Evolutionary conservation across 495 filamentous ascomycete species (phyloP).

Genomic region (Hypoxylon rickii): DNA sequence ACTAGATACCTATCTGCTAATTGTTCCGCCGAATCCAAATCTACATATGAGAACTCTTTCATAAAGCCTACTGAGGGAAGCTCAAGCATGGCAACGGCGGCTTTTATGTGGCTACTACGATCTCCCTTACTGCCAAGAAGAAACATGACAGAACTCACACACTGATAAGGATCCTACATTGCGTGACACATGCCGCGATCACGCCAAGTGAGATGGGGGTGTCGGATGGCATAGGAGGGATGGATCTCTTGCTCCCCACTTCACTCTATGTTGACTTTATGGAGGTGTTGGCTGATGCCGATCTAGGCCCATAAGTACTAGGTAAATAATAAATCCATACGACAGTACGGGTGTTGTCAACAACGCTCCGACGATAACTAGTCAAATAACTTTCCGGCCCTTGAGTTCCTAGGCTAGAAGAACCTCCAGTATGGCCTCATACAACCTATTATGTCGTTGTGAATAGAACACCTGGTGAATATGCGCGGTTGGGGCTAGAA

Average conservation of each 20-base stretch:
- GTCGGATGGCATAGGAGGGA: slow-evolving; percentile 17
- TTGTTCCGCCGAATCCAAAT: no score
- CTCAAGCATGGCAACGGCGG: neutral
- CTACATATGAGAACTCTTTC: no score
- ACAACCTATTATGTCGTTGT: neutral
- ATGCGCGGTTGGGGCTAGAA: neutral
- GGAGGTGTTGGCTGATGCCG: no score
- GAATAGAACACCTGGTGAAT: neutral
- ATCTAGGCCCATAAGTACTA: neutral
- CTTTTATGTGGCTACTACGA: slow-evolving; percentile 11
- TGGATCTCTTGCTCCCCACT: slow-evolving; percentile 13
- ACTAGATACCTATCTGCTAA: no score
- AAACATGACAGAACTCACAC: neutral
- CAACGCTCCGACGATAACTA: no score
- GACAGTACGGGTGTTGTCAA: no score
- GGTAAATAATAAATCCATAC: no score
- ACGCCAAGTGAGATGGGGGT: slow-evolving; percentile 17
- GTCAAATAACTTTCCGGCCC: no score
- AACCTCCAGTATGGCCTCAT: neutral
- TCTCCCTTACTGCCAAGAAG: neutral
- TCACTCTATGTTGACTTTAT: neutral
- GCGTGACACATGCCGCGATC: slow-evolving; percentile 31
- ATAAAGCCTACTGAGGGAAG: neutral
- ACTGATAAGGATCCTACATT: slow-evolving; percentile 25
- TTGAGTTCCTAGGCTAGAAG: no score